Evolutionary conservation across 2,329 filamentous ascomycete species (phyloP).

Genomic region (Malbranchea zuffiana): DNA sequence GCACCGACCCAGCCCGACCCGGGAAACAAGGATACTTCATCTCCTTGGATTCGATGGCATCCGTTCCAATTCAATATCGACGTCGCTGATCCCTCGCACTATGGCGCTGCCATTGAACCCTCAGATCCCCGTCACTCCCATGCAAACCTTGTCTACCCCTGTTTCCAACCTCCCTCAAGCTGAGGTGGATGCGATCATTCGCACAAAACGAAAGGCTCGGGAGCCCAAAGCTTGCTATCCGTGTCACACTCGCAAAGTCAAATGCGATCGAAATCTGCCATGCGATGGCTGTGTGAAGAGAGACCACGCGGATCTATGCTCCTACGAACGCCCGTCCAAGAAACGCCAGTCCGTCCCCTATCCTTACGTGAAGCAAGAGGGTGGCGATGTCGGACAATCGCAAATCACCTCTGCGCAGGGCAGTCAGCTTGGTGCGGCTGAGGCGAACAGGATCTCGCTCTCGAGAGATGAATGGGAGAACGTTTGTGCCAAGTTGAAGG

Average conservation of each 20-base stretch:
- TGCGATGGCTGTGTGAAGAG: slow-evolving; percentile 41
- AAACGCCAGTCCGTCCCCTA: slow-evolving; percentile 27
- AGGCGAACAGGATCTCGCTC: slow-evolving; percentile 24
- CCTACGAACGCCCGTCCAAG: slow-evolving; percentile 40
- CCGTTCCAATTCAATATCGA: background rate
- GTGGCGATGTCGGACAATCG: slow-evolving; percentile 8
- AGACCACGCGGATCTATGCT: slow-evolving; percentile 40
- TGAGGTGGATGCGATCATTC: slow-evolving; percentile 39
- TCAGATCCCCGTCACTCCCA: background rate
- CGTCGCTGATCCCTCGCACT: background rate
- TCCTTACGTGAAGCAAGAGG: slow-evolving; percentile 7
- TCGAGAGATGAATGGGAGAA: slow-evolving; percentile 37
- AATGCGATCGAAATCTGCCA: slow-evolving; percentile 40
- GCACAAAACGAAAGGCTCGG: slow-evolving; percentile 38
- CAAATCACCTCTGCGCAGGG: slow-evolving; percentile 2
- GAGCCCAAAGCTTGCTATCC: slow-evolving; percentile 40
- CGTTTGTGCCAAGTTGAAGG: slow-evolving; percentile 31
- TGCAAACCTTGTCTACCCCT: slow-evolving; percentile 10
- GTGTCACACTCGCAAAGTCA: slow-evolving; percentile 39
- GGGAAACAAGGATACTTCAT: too few species aligned
- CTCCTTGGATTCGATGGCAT: background rate
- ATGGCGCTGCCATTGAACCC: slow-evolving; percentile 10
- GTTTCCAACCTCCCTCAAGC: slow-evolving; percentile 35
- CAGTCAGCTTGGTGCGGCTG: slow-evolving; percentile 7
- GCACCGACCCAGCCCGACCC: background rate